Percentiles rank a stretch among this genome's conserved stretches.
phyloP scores from a whole-genome alignment of 768 basidiomycete species.

The Leucocoprinus leucothites region DNA sequence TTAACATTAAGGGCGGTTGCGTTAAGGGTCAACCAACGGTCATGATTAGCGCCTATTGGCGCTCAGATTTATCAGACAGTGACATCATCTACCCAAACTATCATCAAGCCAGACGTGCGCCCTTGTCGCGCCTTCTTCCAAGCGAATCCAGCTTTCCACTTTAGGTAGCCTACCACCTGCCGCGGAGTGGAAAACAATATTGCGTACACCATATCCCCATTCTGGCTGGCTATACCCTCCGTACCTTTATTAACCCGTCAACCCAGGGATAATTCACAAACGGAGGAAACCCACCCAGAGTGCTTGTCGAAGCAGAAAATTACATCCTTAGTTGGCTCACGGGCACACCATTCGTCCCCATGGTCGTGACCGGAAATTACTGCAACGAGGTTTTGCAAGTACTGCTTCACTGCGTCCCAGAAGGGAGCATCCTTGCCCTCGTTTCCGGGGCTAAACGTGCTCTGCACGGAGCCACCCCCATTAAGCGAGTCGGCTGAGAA shows the following conservation, averaged over 20 bases:
- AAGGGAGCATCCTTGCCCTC: slow-evolving; percentile 53
- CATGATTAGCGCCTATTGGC: too few species aligned
- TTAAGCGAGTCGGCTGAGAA: slow-evolving; percentile 49
- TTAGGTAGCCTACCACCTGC: slow-evolving; percentile 16
- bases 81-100: slow-evolving; percentile 25
- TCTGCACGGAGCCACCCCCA: slow-evolving; percentile 57
- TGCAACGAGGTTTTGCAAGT: slow-evolving; percentile 64
- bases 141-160: slow-evolving; percentile 62
- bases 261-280: background rate
- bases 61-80: too few species aligned
- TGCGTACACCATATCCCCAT: slow-evolving; percentile 69
- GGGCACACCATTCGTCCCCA: slow-evolving; percentile 77
- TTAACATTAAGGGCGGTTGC: too few species aligned
- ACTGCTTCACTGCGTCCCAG: slow-evolving; percentile 55
- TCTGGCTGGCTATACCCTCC: slow-evolving; percentile 52
- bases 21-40: too few species aligned
- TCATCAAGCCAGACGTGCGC: slow-evolving; percentile 51
- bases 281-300: slow-evolving; percentile 47
- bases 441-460: slow-evolving; percentile 33
- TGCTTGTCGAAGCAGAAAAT: slow-evolving; percentile 81
- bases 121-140: slow-evolving; percentile 56
- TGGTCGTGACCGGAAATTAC: slow-evolving; percentile 77
- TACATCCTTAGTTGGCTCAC: slow-evolving; percentile 56
- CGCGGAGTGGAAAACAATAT: slow-evolving; percentile 44
- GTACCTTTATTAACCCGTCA: slow-evolving; percentile 41